Evolutionary conservation across 169 alveolate genomes (phyloP), one percentile per base, ranked within the genome.

Genomic region (Plasmodium blacklocki): DNA sequence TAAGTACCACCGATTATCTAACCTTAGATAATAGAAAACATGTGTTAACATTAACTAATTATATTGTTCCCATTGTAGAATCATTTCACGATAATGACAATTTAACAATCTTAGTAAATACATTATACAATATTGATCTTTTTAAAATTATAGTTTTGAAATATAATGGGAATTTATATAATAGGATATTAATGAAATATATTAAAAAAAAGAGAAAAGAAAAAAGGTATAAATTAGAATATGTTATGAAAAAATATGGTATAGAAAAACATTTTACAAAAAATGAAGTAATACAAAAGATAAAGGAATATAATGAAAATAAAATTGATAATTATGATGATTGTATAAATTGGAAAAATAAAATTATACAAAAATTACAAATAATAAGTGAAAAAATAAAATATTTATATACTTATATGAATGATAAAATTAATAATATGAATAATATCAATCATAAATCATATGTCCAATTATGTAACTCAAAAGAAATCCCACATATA

Each of bases 51-150:
- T 73, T 80, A 80, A 80, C 90, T 3, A 80, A 80, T 32, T 80
- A 80, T 49, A 80, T 80, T 59, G 73, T 80, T 26, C 90, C 90
- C 4, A 49, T 80, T 71, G 85, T 80, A 7, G 90, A 80, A 14
- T 80, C 90, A 19, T 80, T 52, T 18, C 67, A 80, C 49, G 90
- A 80, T 54, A 67, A 68, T 80, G 90, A 80, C 19, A 80, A 80
- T 80, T 62, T 80, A 4, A 45, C 90, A 4, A 80, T 80, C 32
- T 71, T 80, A 14, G 90, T 80, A 8, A 80, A 67, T n/a, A 67
- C 85, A 19, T 50, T 80, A 45, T 80, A 80, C 39, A 80, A 80
- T 52, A 68, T 80, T 52, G 90, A 80, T 26, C 52, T 80, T 9
- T 80, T 80, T 60, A 80, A 58, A 80, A 67, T 80, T 43, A 45